Evolutionary conservation across 2,329 filamentous ascomycete genomes (phyloP).

Genomic region (Cordyceps militaris): DNA sequence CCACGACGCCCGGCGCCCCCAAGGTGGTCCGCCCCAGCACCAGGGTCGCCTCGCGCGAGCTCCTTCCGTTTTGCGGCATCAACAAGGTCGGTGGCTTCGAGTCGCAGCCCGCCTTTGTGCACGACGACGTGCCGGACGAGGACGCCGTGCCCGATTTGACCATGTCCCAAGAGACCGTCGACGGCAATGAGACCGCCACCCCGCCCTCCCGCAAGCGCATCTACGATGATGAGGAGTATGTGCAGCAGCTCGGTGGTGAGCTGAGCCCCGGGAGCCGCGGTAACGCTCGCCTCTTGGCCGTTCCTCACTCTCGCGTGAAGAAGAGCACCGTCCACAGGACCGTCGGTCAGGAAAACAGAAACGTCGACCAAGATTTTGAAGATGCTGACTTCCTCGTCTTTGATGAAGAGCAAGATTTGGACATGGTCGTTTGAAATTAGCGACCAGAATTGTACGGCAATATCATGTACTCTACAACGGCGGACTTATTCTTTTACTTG

Average conservation of each 20-base stretch:
- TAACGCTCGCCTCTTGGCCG: slow-evolving; percentile 41
- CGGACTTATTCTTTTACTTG: background rate
- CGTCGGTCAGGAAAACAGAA: slow-evolving; percentile 41
- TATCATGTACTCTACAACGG: slow-evolving; percentile 6
- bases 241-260: slow-evolving; percentile 29
- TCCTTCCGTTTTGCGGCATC: slow-evolving; percentile 75
- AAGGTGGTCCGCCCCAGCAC: slow-evolving; percentile 17
- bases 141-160: slow-evolving; percentile 42
- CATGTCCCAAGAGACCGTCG: slow-evolving; percentile 48
- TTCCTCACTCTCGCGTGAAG: slow-evolving; percentile 32
- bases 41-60: slow-evolving; percentile 44
- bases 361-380: slow-evolving; percentile 51
- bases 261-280: slow-evolving; percentile 33
- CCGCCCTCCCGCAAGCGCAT: slow-evolving; percentile 42
- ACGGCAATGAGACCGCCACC: slow-evolving; percentile 24
- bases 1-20: slow-evolving; percentile 17
- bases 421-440: slow-evolving; percentile 17
- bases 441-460: background rate
- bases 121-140: slow-evolving; percentile 22
- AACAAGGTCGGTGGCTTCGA: slow-evolving; percentile 65
- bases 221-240: slow-evolving; percentile 38
- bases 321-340: slow-evolving; percentile 20
- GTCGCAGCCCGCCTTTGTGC: slow-evolving; percentile 43
- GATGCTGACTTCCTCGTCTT: slow-evolving; percentile 60
- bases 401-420: slow-evolving; percentile 36